Evolutionary conservation across 2,329 filamentous ascomycete species (phyloP).

Genomic region (Beauveria medogensis): DNA sequence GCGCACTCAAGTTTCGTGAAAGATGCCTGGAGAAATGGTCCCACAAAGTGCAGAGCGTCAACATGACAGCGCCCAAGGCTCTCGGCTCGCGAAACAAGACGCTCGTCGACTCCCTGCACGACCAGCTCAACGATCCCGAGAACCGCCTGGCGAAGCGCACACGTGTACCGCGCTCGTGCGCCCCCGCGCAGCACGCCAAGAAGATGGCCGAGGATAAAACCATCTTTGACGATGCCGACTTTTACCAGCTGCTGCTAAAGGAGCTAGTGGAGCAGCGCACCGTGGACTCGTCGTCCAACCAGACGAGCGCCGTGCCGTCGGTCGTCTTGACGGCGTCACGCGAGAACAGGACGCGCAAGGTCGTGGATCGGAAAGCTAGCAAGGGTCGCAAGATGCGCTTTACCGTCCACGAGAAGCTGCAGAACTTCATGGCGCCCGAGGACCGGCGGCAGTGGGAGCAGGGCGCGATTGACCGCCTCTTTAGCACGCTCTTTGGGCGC

Average conservation of each 20-base stretch:
- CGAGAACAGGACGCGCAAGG: conserved; percentile 72
- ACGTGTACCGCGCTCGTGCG: conserved; percentile 66
- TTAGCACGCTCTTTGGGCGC: conserved; percentile 66
- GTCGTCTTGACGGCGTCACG: conserved; percentile 60
- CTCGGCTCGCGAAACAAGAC: conserved; percentile 25
- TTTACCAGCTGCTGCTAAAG: conserved; percentile 88
- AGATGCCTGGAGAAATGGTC: conserved; percentile 86
- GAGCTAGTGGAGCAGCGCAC: conserved; percentile 87
- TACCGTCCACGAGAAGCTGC: conserved; percentile 91
- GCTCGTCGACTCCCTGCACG: conserved; percentile 59
- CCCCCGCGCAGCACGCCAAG: conserved; percentile 56
- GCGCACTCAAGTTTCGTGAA: conserved; percentile 53
- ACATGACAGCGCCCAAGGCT: conserved; percentile 19
- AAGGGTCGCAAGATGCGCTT: conserved; percentile 93
- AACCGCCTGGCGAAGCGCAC: conserved; percentile 59
- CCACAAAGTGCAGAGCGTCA: conserved; percentile 52
- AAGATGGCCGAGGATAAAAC: conserved; percentile 48
- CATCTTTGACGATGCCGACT: conserved; percentile 89
- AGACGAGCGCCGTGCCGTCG: conserved; percentile 39
- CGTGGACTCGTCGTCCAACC: conserved; percentile 50
- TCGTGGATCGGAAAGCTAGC: conserved; percentile 87
- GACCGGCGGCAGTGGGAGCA: conserved; percentile 74
- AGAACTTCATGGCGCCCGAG: conserved; percentile 96
- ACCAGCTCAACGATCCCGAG: conserved; percentile 59
- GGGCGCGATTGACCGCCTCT: conserved; percentile 68